These are phyloP conservation scores for Candida piceae DNA, from an alignment of 805 yeast genomes.

Conservation along the genomic window DNA sequence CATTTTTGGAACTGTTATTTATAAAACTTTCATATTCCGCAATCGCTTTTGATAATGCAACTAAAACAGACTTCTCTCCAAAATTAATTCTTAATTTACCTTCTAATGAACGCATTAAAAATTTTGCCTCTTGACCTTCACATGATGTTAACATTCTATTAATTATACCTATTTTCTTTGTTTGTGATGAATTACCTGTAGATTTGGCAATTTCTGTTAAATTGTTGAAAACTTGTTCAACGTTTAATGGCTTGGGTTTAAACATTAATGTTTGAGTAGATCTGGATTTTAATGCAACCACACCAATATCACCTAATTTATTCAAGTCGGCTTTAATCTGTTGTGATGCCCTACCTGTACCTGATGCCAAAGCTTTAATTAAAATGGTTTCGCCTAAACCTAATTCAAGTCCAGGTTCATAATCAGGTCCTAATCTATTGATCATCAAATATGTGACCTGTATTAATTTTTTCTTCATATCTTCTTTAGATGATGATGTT, in stretches of 20 bases:
- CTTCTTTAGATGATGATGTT: conserved; percentile 35
- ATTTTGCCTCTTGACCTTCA: conserved; percentile 83
- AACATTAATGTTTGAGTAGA: conserved; percentile 89
- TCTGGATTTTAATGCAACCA: conserved; percentile 80
- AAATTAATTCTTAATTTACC: conserved; percentile 90
- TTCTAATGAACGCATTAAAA: conserved; percentile 81
- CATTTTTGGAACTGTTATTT: conserved; percentile 19
- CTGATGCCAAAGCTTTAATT: conserved; percentile 82
- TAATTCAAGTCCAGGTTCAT: conserved; percentile 80
- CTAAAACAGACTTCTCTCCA: conserved; percentile 88
- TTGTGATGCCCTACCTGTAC: conserved; percentile 75
- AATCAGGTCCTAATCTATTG: conserved; percentile 91
- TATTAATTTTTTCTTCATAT: conserved; percentile 39
- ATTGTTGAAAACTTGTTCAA: conserved; percentile 66
- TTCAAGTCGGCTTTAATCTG: conserved; percentile 72
- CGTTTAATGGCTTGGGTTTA: conserved; percentile 77
- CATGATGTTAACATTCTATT: conserved; percentile 83
- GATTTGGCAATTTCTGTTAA: conserved; percentile 72
- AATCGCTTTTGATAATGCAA: conserved; percentile 80
- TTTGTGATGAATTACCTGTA: conserved; percentile 79
- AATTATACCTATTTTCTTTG: conserved; percentile 69
- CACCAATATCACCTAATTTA: conserved; percentile 84
- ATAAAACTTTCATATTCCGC: conserved; percentile 49
- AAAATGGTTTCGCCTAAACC: conserved; percentile 90
- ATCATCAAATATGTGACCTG: conserved; percentile 79